These are phyloP conservation scores for Sugiyamaella sp. DNA, from an alignment of 1,139 yeast genomes.

Conservation along the genomic window DNA sequence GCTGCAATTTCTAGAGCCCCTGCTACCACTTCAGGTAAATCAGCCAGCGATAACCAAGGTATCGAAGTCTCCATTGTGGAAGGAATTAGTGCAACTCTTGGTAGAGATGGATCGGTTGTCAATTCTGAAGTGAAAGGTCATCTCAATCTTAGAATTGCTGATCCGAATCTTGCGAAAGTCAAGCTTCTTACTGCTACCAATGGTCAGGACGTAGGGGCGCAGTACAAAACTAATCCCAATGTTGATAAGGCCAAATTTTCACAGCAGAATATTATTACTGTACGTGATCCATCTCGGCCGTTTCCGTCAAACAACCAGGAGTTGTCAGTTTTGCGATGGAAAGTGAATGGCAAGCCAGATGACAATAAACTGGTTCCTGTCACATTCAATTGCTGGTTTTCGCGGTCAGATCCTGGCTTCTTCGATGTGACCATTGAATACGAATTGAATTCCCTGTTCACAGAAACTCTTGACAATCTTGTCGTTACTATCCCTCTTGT, in stretches of 20 bases:
- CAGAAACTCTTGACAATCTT: constrained; percentile 57
- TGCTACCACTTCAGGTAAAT: constrained; percentile 27
- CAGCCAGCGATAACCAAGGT: constrained; percentile 63
- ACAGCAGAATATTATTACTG: constrained; percentile 59
- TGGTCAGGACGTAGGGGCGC: constrained; percentile 54
- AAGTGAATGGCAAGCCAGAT: constrained; percentile 48
- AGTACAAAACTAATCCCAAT: constrained; percentile 94
- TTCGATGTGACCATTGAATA: constrained; percentile 86
- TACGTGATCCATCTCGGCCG: constrained; percentile 74
- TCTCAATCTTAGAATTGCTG: constrained; percentile 82
- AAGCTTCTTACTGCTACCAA: constrained; percentile 60
- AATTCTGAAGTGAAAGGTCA: constrained; percentile 88
- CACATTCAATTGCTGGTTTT: constrained; percentile 83
- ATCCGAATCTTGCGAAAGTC: constrained; percentile 66
- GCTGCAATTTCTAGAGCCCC: constrained; percentile 32
- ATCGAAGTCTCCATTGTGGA: constrained; percentile 78
- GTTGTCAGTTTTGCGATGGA: constrained; percentile 90
- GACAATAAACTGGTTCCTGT: constrained; percentile 65
- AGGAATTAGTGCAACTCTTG: constrained; percentile 71
- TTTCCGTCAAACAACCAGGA: constrained; percentile 93
- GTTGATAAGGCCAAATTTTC: constrained; percentile 79
- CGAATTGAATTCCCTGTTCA: constrained; percentile 59
- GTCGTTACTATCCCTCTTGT: constrained; percentile 65
- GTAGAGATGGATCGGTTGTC: constrained; percentile 80
- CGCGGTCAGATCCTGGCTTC: constrained; percentile 55